phyloP scores from a whole-genome alignment of 352 stramenopile species.

The Globisporangium splendens region DNA sequence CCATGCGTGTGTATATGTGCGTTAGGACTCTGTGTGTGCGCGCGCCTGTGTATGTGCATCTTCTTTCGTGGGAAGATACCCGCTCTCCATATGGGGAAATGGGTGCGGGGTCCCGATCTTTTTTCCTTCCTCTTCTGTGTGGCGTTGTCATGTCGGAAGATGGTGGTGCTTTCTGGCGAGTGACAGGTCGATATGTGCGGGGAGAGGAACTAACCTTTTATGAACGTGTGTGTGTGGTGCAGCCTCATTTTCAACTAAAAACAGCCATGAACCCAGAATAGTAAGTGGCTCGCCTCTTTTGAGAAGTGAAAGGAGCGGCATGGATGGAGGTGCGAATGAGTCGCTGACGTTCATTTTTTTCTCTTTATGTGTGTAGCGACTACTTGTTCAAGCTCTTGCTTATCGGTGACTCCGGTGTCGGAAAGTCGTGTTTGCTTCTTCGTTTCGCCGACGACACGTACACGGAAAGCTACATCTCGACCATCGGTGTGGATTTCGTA shows the following conservation, averaged over 20 bases:
- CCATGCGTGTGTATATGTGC: not conserved
- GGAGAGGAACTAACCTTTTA: not conserved
- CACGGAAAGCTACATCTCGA: slow-evolving; percentile 99
- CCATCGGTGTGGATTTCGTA: slow-evolving; percentile 99
- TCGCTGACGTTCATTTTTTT: slow-evolving; percentile 13
- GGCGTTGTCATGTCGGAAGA: not conserved
- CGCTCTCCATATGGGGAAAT: not conserved
- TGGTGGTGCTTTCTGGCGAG: not conserved
- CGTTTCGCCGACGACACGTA: slow-evolving; percentile 99
- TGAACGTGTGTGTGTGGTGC: not conserved
- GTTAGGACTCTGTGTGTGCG: not conserved
- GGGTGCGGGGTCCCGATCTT: not conserved
- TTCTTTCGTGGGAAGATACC: not conserved
- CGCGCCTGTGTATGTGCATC: not conserved
- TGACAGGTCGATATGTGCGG: not conserved
- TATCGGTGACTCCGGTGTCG: slow-evolving; percentile 97
- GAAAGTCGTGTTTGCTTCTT: slow-evolving; percentile 98
- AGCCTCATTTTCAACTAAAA: slow-evolving; percentile 10
- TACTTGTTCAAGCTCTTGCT: slow-evolving; percentile 98
- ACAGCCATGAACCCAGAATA: slow-evolving; percentile 91
- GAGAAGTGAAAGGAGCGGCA: not conserved
- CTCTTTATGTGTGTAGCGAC: slow-evolving; percentile 75
- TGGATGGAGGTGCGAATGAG: not conserved
- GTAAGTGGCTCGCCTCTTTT: slow-evolving; percentile 43
- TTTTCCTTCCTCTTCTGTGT: not conserved